Evolutionary conservation across 2,329 filamentous ascomycete species (phyloP), one percentile per base, ranked within the genome.

Genomic region (Penicillium vulpinum): DNA sequence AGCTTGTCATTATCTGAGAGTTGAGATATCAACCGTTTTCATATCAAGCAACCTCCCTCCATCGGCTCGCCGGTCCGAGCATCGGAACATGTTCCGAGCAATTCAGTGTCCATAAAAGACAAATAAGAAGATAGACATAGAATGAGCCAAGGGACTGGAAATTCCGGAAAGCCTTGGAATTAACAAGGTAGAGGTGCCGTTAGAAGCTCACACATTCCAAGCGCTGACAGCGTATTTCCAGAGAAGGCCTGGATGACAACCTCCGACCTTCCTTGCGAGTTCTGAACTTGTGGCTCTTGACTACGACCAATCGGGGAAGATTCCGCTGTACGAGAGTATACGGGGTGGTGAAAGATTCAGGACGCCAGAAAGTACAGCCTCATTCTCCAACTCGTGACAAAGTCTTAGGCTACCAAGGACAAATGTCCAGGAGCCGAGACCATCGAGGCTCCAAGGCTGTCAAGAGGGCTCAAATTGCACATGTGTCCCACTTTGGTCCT

Each of bases 51-150:
- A 33, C 15, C 10, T 5, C 2, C 15, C 10, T 5, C 2, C 9
- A 21, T 51, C 43, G 51, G 53, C 22, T 51, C 24, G n/a, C 16
- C 51, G 4, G 39, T 24, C 53, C 53, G 53, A 51, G 22, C 8
- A 29, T 45, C 53, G 53, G 53, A 56, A 36, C 18, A 7, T n/a
- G 31, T 15, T 24, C 53, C 53, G 53, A 55, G 18, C 8, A n/a
- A 31, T 21, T 24, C 15, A 22, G 13, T 4, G 28, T n/a, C 18
- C 7, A n/a, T n/a, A n/a, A 2, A 33, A 31, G 43, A 33, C 35
- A 7, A 13, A n/a, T 26, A 33, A 15, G 15, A 5, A 5, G 16
- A 21, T 4, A 18, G 4, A 26, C 6, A 26, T 4, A 9, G 16
- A 36, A 13, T 7, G 18, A 16, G 9, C 0, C 13, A 33, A 22